Conservation (phyloP, 257 asterid species). For the Solanum microdontum region DNA sequence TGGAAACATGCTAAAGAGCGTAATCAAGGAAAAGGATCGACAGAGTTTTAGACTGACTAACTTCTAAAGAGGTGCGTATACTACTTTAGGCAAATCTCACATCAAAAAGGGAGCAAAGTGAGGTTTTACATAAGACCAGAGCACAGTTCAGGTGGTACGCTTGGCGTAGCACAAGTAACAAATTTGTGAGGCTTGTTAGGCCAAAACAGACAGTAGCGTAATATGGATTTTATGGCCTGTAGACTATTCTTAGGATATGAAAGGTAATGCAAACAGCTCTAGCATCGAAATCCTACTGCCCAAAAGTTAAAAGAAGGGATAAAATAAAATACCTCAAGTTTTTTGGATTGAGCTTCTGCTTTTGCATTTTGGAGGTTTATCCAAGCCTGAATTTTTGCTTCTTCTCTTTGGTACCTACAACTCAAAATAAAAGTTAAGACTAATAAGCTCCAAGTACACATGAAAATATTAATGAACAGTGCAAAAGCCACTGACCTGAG, state of each 20-base stretch:
- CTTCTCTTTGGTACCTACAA: constrained; percentile 88
- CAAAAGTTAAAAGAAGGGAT: neutral
- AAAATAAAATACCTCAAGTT: constrained; percentile 62
- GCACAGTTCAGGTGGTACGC: neutral
- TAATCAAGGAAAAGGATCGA: neutral
- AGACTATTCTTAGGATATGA: neutral
- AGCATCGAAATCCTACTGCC: neutral
- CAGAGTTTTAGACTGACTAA: neutral
- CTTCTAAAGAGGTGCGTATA: neutral
- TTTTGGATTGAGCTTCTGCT: constrained; percentile 97
- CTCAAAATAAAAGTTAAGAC: neutral
- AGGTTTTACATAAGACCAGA: neutral
- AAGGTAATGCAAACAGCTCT: neutral
- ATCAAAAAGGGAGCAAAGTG: neutral
- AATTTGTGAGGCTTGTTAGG: neutral
- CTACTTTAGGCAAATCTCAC: neutral
- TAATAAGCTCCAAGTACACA: neutral
- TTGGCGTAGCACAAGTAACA: neutral
- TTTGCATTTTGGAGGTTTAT: constrained; percentile 88
- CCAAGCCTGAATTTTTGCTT: constrained; percentile 97
- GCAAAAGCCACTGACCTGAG: constrained; percentile 36
- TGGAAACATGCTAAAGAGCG: neutral
- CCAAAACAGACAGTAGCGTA: neutral
- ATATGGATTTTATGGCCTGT: neutral
- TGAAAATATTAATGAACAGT: neutral